A percentile compares a stretch with the other conserved stretches of the same genome.
These are phyloP conservation scores for Dipteronia dyeriana DNA, from an alignment of 345 rosid genomes.

Conservation along the genomic window DNA sequence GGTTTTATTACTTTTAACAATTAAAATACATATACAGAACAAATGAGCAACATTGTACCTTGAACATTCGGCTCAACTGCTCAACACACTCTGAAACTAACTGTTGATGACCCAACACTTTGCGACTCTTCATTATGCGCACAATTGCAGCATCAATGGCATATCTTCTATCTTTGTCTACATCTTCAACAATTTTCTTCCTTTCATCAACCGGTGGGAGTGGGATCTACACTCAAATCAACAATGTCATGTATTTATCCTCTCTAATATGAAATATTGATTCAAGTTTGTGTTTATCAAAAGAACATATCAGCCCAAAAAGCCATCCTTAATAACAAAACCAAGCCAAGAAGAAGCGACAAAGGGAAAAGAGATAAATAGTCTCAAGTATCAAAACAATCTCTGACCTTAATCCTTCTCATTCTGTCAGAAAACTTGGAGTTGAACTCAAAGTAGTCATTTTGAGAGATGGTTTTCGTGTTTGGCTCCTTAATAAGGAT, in stretches of 20 bases:
- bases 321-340: too few species aligned
- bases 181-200: constrained; percentile 92
- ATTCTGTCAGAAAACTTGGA: constrained; percentile 77
- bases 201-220: constrained; percentile 94
- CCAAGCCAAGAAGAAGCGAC: neutral
- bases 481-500: constrained; percentile 66
- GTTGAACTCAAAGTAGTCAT: constrained; percentile 70
- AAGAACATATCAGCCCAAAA: too few species aligned
- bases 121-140: constrained; percentile 96
- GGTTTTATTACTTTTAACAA: too few species aligned
- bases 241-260: constrained; percentile 5
- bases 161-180: constrained; percentile 84
- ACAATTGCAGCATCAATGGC: constrained; percentile 98
- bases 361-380: neutral
- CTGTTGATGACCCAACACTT: constrained; percentile 81
- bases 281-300: neutral
- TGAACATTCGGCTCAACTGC: constrained; percentile 94
- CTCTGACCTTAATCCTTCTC: constrained; percentile 90
- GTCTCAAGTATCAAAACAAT: constrained; percentile 10
- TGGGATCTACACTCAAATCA: constrained; percentile 64
- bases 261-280: neutral
- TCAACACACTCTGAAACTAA: constrained; percentile 87
- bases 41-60: constrained; percentile 40
- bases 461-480: constrained; percentile 56
- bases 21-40: neutral